A percentile compares a stretch with the other conserved stretches of the same genome.
Conservation (phyloP, 768 basidiomycete genomes). For the Gloeopeniophorella convolvens region DNA sequence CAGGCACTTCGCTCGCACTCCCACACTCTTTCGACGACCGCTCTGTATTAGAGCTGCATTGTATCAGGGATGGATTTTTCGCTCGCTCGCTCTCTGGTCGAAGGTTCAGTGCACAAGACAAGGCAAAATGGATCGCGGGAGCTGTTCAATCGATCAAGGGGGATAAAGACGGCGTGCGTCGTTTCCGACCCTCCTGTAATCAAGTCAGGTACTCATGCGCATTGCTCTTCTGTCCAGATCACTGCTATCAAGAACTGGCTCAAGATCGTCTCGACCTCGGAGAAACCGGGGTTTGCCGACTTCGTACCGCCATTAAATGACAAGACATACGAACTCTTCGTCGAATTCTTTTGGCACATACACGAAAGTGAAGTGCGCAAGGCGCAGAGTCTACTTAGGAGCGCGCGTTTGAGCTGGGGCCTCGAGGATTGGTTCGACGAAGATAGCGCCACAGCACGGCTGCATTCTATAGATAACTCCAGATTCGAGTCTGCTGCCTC, state of each 20-base stretch:
- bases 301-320: neutral
- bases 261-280: neutral
- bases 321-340: slow-evolving; percentile 19
- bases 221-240: neutral
- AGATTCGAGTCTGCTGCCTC: neutral
- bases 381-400: slow-evolving; percentile 4
- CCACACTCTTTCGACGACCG: neutral
- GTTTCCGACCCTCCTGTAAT: neutral
- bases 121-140: neutral
- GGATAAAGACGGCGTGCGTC: slow-evolving; percentile 9
- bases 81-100: neutral
- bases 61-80: neutral
- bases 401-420: slow-evolving; percentile 11
- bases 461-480: neutral
- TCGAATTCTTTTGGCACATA: slow-evolving; percentile 25
- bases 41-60: neutral
- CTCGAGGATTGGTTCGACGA: neutral
- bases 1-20: neutral
- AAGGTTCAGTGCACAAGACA: slow-evolving; percentile 3
- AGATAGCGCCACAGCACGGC: too few relatives aligned
- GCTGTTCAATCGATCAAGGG: slow-evolving; percentile 1
- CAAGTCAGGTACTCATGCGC: neutral
- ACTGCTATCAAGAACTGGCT: slow-evolving; percentile 7
- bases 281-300: slow-evolving; percentile 5
- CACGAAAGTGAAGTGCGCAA: neutral